Conservation (phyloP, 192 early-diverging fungal species). For the Rhizophagus clarus region DNA sequence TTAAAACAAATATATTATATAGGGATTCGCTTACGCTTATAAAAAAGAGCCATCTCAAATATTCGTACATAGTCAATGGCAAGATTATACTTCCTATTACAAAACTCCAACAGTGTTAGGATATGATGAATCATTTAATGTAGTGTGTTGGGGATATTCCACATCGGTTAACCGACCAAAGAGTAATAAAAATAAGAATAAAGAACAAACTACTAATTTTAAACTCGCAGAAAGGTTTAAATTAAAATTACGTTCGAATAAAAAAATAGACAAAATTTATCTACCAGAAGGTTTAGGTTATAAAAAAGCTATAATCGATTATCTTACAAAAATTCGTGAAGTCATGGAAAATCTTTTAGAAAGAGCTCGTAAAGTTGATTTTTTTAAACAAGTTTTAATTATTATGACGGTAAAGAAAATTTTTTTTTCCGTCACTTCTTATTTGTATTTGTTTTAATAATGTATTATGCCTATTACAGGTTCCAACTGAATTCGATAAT, state of each 20-base stretch:
- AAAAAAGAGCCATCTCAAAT: background rate
- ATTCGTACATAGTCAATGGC: background rate
- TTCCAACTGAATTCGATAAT: background rate
- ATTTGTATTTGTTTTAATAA: no score
- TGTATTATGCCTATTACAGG: no score
- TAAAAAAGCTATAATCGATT: slow-evolving; percentile 1
- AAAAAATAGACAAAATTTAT: background rate
- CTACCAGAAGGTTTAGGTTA: background rate
- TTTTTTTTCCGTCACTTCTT: no score
- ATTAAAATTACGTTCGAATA: background rate
- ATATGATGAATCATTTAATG: background rate
- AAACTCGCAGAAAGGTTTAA: background rate
- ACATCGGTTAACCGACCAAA: background rate
- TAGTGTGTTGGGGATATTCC: background rate
- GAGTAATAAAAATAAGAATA: background rate
- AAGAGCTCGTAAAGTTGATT: background rate
- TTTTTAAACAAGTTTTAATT: background rate
- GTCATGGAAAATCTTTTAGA: background rate
- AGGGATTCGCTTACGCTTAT: background rate
- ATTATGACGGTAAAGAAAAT: background rate
- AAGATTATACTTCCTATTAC: background rate
- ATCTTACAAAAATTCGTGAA: background rate
- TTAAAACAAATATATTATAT: no score
- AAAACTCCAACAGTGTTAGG: background rate
- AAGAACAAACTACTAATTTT: background rate